These are phyloP conservation scores for Phytophthora brassicae DNA, from an alignment of 352 stramenopile species.

Conservation along the genomic window DNA sequence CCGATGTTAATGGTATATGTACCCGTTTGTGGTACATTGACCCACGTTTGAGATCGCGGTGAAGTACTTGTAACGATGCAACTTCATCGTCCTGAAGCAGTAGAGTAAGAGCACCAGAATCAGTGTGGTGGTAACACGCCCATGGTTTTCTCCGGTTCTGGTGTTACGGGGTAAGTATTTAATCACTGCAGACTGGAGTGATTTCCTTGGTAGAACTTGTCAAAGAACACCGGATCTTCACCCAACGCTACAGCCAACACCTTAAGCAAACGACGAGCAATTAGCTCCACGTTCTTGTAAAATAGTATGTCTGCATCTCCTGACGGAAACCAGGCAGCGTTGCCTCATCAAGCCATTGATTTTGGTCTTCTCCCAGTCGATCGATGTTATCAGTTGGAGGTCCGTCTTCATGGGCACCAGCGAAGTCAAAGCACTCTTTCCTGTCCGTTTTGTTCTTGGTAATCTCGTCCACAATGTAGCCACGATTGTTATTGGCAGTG, in stretches of 20 bases:
- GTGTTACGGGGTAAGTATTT: conserved; percentile 89
- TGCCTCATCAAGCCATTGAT: conserved; percentile 66
- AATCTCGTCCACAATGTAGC: conserved; percentile 93
- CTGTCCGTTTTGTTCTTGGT: conserved; percentile 93
- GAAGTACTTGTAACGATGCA: conserved; percentile 55
- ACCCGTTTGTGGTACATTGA: conserved; percentile 38
- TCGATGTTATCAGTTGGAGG: conserved; percentile 46
- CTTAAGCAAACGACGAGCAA: conserved; percentile 48
- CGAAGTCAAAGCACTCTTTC: conserved; percentile 85
- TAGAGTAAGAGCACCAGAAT: conserved; percentile 59
- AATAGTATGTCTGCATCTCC: conserved; percentile 39
- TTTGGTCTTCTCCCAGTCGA: conserved; percentile 80
- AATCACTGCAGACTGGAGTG: conserved; percentile 89
- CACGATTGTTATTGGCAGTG: conserved; percentile 79
- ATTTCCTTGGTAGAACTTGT: conserved; percentile 48
- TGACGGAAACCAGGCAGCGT: conserved; percentile 59
- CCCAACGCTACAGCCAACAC: conserved; percentile 48
- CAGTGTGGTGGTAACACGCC: conserved; percentile 66
- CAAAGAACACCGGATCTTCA: conserved; percentile 43
- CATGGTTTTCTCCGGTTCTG: conserved; percentile 52
- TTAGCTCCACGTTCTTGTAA: conserved; percentile 46
- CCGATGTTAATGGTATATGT: conserved; percentile 64
- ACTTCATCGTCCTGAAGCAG: conserved; percentile 69
- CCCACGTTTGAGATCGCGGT: conserved; percentile 54
- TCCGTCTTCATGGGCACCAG: conserved; percentile 31